phyloP scores from a whole-genome alignment of 305 asterid genomes.

The Fraxinus xanthoxyloides region DNA sequence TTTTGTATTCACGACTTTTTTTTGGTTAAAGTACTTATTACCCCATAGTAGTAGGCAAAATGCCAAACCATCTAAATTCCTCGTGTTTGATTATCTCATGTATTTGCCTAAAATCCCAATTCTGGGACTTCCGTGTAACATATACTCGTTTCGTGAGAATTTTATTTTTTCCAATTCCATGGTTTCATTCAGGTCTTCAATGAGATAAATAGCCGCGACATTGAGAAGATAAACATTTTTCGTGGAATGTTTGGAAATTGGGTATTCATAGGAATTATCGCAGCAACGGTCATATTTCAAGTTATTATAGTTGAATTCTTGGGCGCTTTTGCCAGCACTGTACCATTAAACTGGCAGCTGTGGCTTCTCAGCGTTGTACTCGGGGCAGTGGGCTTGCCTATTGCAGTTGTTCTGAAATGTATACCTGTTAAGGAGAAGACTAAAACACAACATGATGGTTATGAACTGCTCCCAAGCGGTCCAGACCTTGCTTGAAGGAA shows the following conservation, averaged over 20 bases:
- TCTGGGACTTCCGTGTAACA: background rate
- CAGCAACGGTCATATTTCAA: constrained; percentile 69
- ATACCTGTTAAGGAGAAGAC: constrained; percentile 53
- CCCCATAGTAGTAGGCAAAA: background rate
- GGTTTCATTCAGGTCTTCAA: constrained; percentile 67
- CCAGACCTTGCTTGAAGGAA: constrained; percentile 53
- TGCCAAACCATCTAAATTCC: background rate
- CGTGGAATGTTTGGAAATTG: constrained; percentile 66
- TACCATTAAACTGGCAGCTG: constrained; percentile 73
- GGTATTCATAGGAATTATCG: constrained; percentile 64
- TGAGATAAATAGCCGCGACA: constrained; percentile 91
- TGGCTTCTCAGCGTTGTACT: constrained; percentile 66
- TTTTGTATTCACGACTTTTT: background rate
- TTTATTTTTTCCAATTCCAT: background rate
- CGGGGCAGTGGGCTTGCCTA: constrained; percentile 70
- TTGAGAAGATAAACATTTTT: constrained; percentile 83
- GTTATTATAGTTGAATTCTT: constrained; percentile 79
- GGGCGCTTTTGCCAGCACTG: constrained; percentile 91
- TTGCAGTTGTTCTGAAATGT: constrained; percentile 73
- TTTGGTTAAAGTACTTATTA: background rate
- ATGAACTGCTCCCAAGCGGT: constrained; percentile 58
- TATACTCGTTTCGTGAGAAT: background rate
- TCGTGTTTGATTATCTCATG: background rate
- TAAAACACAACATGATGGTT: constrained; percentile 60
- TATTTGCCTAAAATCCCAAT: background rate